Percentiles rank a stretch among this genome's conserved stretches.
Conservation (phyloP, 768 basidiomycete species). For the Phanerochaete carnosa region DNA sequence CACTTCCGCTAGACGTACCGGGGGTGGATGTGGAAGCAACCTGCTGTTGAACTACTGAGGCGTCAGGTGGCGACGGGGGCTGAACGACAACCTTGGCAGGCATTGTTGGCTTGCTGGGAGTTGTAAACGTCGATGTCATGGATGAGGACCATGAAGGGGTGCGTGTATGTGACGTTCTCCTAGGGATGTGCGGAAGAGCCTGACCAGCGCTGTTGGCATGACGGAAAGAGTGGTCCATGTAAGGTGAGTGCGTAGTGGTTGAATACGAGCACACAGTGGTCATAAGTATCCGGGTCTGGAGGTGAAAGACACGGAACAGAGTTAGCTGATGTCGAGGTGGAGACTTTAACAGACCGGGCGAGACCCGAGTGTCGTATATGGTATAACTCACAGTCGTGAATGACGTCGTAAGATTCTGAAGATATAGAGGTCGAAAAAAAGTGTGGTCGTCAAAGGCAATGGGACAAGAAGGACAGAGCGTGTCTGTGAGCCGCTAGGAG, state of each 20-base stretch:
- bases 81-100: conserved; percentile 22
- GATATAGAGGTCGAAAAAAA: not conserved
- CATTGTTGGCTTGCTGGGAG: conserved; percentile 6
- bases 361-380: conserved; percentile 8
- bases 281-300: conserved; percentile 4
- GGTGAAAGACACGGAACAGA: not conserved
- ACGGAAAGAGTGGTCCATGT: conserved; percentile 22
- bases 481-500: not conserved
- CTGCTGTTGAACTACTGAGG: not conserved
- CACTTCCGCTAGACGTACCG: conserved; percentile 8
- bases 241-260: conserved; percentile 12
- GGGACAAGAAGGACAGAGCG: not conserved
- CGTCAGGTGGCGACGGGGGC: conserved; percentile 23
- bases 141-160: conserved; percentile 11
- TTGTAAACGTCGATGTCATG: conserved; percentile 12
- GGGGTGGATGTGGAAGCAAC: conserved; percentile 7
- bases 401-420: conserved; percentile 11
- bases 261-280: conserved; percentile 12
- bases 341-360: conserved; percentile 5
- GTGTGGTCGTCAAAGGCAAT: not conserved
- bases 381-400: conserved; percentile 12
- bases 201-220: conserved; percentile 52
- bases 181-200: conserved; percentile 63
- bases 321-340: conserved; percentile 7
- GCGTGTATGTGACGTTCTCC: conserved; percentile 35